phyloP scores from a whole-genome alignment of 345 rosid species.

The Trapa bicornis region DNA sequence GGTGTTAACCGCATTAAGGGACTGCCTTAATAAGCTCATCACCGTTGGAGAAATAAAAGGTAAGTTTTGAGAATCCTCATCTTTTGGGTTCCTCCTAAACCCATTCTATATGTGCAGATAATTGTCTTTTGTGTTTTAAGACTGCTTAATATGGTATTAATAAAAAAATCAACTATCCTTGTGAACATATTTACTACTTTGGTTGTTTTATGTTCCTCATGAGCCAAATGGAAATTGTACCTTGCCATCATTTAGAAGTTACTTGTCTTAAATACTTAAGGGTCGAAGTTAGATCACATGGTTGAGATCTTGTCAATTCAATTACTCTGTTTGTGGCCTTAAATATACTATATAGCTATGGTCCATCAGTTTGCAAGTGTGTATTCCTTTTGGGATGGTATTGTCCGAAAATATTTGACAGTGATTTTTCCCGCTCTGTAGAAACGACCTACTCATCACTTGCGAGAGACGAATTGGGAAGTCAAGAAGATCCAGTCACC shows the following conservation, averaged over 20 bases:
- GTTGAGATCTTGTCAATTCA: too few relatives aligned
- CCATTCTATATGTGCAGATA: background rate
- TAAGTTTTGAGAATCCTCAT: constrained; percentile 15
- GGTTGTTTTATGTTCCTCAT: background rate
- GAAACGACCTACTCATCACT: constrained; percentile 60
- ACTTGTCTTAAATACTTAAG: too few relatives aligned
- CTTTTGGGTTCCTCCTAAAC: background rate
- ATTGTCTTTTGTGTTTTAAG: too few relatives aligned
- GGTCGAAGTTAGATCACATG: background rate
- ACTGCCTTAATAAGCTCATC: constrained; percentile 77
- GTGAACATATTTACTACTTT: background rate
- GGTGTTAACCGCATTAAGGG: constrained; percentile 66
- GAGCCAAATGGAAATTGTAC: background rate
- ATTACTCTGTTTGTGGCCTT: too few relatives aligned
- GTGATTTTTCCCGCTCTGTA: constrained; percentile 11
- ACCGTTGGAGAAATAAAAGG: constrained; percentile 84
- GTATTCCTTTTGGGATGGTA: background rate
- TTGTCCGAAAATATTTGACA: background rate
- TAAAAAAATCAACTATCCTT: background rate
- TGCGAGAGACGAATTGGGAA: constrained; percentile 49
- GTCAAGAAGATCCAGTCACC: constrained; percentile 27
- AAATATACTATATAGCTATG: background rate
- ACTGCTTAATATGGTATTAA: too few relatives aligned
- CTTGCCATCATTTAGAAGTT: background rate
- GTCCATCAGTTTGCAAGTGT: background rate